Evolutionary conservation across 805 yeast species (phyloP).

Genomic region (Naumovozyma dairenensis): DNA sequence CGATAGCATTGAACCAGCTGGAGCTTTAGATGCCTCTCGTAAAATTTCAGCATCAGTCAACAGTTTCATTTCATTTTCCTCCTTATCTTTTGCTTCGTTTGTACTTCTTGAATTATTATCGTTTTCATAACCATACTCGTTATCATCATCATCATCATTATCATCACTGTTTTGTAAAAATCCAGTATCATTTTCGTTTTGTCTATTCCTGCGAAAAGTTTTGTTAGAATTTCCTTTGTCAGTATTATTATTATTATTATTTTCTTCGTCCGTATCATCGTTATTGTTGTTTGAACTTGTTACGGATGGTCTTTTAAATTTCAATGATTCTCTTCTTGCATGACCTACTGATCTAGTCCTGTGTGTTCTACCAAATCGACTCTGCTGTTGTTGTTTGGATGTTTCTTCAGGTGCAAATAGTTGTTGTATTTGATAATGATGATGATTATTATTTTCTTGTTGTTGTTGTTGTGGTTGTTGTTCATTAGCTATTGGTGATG

Average conservation of each 20-base stretch:
- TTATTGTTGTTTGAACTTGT: too few species aligned
- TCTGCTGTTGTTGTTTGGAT: background rate
- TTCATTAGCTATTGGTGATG: slow-evolving; percentile 10
- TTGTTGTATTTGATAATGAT: background rate
- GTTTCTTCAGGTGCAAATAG: slow-evolving; percentile 3
- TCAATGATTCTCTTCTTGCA: slow-evolving; percentile 49
- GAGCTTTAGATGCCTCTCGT: slow-evolving; percentile 42
- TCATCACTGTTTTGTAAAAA: background rate
- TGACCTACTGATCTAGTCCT: slow-evolving; percentile 73
- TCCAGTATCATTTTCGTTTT: too few species aligned
- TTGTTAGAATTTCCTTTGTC: background rate
- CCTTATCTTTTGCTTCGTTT: slow-evolving; percentile 1
- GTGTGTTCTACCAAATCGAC: background rate
- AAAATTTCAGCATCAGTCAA: slow-evolving; percentile 39
- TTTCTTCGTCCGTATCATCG: background rate
- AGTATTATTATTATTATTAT: background rate
- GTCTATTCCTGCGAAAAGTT: too few species aligned
- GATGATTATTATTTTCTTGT: slow-evolving; percentile 33
- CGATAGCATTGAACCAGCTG: slow-evolving; percentile 78
- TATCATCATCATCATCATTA: background rate
- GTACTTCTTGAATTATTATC: background rate
- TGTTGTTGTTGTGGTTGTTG: slow-evolving; percentile 18
- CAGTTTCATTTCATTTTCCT: slow-evolving; percentile 15
- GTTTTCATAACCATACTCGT: background rate
- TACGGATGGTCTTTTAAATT: slow-evolving; percentile 24